Evolutionary conservation across 176 grass and related monocot genomes (phyloP).

Genomic region (Juncus effusus): DNA sequence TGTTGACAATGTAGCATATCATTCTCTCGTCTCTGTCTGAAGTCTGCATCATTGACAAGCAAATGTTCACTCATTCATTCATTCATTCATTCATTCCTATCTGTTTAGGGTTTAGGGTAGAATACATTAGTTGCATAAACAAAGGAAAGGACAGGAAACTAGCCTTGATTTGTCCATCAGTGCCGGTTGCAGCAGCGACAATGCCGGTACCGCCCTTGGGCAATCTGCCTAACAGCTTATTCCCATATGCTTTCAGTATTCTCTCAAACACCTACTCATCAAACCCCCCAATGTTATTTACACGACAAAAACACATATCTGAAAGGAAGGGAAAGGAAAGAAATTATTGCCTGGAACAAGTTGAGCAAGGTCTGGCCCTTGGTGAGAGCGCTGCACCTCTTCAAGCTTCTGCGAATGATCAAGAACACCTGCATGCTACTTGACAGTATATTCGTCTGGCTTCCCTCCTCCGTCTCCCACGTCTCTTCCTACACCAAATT

Average conservation of each 20-base stretch:
- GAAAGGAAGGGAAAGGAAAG: conserved; percentile 1
- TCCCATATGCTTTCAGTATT: conserved; percentile 90
- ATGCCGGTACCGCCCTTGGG: conserved; percentile 93
- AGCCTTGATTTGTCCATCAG: conserved; percentile 95
- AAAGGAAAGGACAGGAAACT: neutral
- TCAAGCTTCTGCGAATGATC: conserved; percentile 98
- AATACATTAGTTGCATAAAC: too few species aligned
- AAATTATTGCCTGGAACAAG: conserved; percentile 64
- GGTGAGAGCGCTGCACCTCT: conserved; percentile 91
- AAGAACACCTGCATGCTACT: conserved; percentile 99
- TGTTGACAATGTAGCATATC: conserved; percentile 98
- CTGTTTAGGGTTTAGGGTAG: too few species aligned
- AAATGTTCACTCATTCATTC: conserved; percentile 6
- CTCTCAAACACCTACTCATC: conserved; percentile 85
- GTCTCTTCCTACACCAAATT: conserved; percentile 69
- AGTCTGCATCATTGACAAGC: conserved; percentile 57
- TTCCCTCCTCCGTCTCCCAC: conserved; percentile 98
- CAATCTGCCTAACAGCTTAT: conserved; percentile 72
- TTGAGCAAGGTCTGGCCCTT: conserved; percentile 94
- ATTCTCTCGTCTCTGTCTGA: conserved; percentile 94
- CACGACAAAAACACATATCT: neutral
- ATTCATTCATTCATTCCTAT: too few species aligned
- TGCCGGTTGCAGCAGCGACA: conserved; percentile 96
- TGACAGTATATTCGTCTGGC: conserved; percentile 95
- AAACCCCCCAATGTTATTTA: conserved; percentile 4